Base-by-base conservation (phyloP, 1,284 basidiomycete species). In the Ustilago nuda region DNA sequence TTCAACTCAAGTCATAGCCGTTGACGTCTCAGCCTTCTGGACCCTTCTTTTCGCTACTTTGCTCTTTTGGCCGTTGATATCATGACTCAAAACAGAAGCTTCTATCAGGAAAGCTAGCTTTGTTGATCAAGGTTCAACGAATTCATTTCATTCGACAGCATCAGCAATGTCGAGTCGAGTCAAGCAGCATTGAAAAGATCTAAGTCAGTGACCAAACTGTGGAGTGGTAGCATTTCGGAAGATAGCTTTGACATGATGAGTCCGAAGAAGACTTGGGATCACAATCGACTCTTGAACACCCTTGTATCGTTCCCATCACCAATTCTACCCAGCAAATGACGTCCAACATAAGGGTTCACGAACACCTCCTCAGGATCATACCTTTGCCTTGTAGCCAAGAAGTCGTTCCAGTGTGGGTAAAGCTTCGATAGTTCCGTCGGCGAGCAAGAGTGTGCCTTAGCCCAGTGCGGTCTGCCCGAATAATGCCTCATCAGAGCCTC, bases 401-500 rank as follows among this genome's bases (percentile, higher is more conserved):
- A 98, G 74, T 94, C 91, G 77, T 91, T 89, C 86, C 96, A 95
- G 66, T 89, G 90, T 35, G 95, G 93, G 86, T 98, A 99, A 32
- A 93, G 87, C 69, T 84, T 84, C 63, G 90, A 89, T 62, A 98
- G 89, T 52, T 89, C 88, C 50, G 89, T 89, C 0, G 93, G 93
- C 51, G 89, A 89, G 59, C 95, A 89, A 27, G 88, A 87, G 86
- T 99, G 96, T 27, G 94, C 90, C 87, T 99, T 99, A 0, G 95
- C 97, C 96, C 96, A 99, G 88, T 99, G 96, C 4, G 96, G 95
- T 62, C 94, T 90, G 8, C 95, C 95, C 54, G 89, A 89, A 86
- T 95, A 90, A 43, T 89, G 88, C 37, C 89, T 86, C 77, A 96
- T 86, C 78, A 97, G 92, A 17, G 87, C 83, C 83, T 96, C 94